Conservation (phyloP, 2,329 filamentous ascomycete species). For the Pseudodiploospora longispora region DNA sequence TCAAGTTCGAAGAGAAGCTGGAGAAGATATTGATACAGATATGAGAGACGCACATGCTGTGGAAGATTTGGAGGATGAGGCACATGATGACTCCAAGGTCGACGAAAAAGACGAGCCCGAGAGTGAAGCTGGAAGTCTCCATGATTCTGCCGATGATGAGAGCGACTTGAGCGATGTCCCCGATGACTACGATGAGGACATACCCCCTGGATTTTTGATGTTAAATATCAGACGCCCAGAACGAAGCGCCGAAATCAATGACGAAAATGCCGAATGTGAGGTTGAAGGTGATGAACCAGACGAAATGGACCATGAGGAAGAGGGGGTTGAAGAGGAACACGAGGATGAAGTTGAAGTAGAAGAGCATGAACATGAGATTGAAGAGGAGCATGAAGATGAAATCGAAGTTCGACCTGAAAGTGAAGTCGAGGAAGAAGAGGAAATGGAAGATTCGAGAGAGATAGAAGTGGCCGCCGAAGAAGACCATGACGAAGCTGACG, state of each 20-base stretch:
- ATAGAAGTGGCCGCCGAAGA: conserved; percentile 7
- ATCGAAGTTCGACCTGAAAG: not conserved
- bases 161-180: conserved; percentile 61
- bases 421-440: conserved; percentile 7
- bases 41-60: conserved; percentile 33
- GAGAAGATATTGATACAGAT: conserved; percentile 27
- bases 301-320: conserved; percentile 12
- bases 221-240: conserved; percentile 30
- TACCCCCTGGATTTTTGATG: conserved; percentile 39
- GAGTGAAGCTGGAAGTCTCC: conserved; percentile 43
- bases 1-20: conserved; percentile 28
- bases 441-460: conserved; percentile 9
- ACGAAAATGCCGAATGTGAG: conserved; percentile 28
- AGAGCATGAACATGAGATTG: not conserved
- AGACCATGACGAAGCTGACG: conserved; percentile 2
- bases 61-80: conserved; percentile 21
- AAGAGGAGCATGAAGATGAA: conserved; percentile 6
- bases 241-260: conserved; percentile 22
- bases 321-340: conserved; percentile 13
- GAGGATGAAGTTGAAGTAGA: conserved; percentile 9
- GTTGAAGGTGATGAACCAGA: conserved; percentile 24
- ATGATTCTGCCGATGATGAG: conserved; percentile 61
- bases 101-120: conserved; percentile 19
- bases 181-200: conserved; percentile 49
- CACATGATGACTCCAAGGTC: conserved; percentile 18